Base-by-base conservation (phyloP, 1,139 yeast species). In the Suhomyces anneliseae region DNA sequence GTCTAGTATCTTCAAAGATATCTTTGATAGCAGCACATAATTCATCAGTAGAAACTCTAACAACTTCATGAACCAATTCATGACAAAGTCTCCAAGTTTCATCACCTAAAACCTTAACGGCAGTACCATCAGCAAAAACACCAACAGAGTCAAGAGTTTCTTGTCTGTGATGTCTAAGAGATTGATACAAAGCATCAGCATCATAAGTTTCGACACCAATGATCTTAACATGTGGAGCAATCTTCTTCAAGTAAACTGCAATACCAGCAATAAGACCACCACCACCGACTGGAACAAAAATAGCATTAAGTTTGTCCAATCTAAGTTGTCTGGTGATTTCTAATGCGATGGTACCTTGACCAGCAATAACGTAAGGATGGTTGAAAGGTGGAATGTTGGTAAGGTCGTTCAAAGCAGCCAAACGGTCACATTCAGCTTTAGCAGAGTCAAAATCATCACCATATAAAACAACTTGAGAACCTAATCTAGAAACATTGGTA, bases 51-150 rank as follows among this genome's bases (percentile, higher is more conserved):
- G 81, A 78, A 7, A 93, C 98, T 41, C 82, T 77, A 9, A 93
- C 85, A 42, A 93, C 85, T 54, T 92, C 98, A 63, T 95, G 98
- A 8, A 93, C 90, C 48, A 83, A 83, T 42, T 87, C 82, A 54
- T 78, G 72, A 56, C 93, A 84, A 24, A 92, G 77, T 60, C 96
- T 78, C 78, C 90, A 93, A 12, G 96, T 87, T 68, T 95, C 99
- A 53, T 85, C 87, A 47, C 99, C 99, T 32, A 90, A 77, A 10
- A 86, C 68, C 60, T 85, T 88, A 39, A 93, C 99, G 5, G 99
- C 97, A n/a, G 99, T 90, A 61, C 99, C 99, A 66, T 93, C 99
- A n/a, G 99, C 99, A 69, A 93, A 93, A n/a, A 87, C 74, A n/a
- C 99, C 99, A 8, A 92, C 98, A 29, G 78, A 74, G 33, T 76